Percentiles rank a stretch among this genome's conserved stretches.
Evolutionary conservation across 805 yeast species (phyloP).

Genomic region (Allodekkera sacchari): DNA sequence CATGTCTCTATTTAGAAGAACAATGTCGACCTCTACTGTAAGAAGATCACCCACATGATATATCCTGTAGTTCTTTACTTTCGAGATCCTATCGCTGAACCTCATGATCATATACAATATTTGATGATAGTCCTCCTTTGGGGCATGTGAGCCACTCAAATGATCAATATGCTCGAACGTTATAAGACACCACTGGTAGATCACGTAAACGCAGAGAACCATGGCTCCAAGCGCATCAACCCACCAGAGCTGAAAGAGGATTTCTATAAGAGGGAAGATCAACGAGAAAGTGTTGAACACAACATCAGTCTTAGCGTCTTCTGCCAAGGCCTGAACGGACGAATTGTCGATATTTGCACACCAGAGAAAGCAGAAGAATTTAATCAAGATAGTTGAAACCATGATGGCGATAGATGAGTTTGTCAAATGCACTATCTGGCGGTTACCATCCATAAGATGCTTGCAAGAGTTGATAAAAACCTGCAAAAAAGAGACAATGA

Average conservation of each 20-base stretch:
- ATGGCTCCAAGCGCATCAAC: conserved; percentile 71
- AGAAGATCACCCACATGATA: conserved; percentile 75
- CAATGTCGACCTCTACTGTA: conserved; percentile 70
- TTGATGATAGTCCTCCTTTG: conserved; percentile 52
- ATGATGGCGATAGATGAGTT: conserved; percentile 47
- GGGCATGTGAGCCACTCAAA: conserved; percentile 67
- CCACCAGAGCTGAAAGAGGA: conserved; percentile 52
- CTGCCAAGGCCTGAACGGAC: conserved; percentile 71
- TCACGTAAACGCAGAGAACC: conserved; percentile 50
- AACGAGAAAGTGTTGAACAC: conserved; percentile 66
- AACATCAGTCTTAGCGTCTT: conserved; percentile 74
- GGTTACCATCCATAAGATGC: conserved; percentile 31
- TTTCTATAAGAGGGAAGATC: conserved; percentile 59
- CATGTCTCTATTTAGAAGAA: conserved; percentile 39
- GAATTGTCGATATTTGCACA: conserved; percentile 53
- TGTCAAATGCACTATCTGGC: conserved; percentile 39
- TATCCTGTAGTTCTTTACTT: conserved; percentile 57
- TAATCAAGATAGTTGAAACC: conserved; percentile 52
- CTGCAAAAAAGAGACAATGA: conserved; percentile 63
- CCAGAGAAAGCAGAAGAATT: conserved; percentile 55
- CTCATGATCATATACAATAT: conserved; percentile 59
- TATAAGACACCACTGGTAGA: conserved; percentile 52
- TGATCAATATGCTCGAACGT: conserved; percentile 69
- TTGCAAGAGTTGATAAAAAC: conserved; percentile 58
- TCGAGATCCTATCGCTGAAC: conserved; percentile 58